These are phyloP conservation scores for Martensiomyces pterosporus DNA, from an alignment of 192 early-diverging fungal genomes.

Conservation along the genomic window DNA sequence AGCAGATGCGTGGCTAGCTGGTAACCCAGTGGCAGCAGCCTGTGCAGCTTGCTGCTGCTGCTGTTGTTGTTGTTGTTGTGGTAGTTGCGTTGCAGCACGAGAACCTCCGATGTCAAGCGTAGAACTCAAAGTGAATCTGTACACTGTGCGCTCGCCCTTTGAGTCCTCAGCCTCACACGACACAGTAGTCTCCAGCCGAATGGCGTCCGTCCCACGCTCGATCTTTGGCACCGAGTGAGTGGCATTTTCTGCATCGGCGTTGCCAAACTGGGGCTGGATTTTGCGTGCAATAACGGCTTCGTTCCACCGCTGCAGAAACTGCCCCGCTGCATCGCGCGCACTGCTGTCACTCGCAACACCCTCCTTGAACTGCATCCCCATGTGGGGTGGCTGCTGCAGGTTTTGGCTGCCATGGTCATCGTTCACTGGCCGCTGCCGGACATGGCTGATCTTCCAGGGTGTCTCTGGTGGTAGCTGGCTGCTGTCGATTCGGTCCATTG, in stretches of 20 bases:
- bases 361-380: conserved; percentile 48
- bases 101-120: conserved; percentile 46
- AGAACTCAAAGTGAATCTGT: conserved; percentile 48
- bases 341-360: conserved; percentile 40
- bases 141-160: conserved; percentile 46
- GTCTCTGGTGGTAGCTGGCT: conserved; percentile 43
- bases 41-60: conserved; percentile 2
- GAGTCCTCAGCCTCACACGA: conserved; percentile 49
- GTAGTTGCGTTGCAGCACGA: not conserved
- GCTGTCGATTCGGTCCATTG: conserved; percentile 45
- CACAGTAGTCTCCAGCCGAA: conserved; percentile 44
- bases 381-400: conserved; percentile 4
- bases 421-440: conserved; percentile 27
- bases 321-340: conserved; percentile 45
- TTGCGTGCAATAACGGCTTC: conserved; percentile 42
- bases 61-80: conserved; percentile 3
- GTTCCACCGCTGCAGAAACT: conserved; percentile 47
- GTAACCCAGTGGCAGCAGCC: too few species aligned
- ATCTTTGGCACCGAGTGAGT: conserved; percentile 21
- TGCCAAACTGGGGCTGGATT: conserved; percentile 17
- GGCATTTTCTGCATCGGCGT: conserved; percentile 10
- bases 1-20: not conserved
- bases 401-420: conserved; percentile 4
- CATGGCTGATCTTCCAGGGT: conserved; percentile 50
- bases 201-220: conserved; percentile 43